Evolutionary conservation across 164 flowering plant species (phyloP).

Genomic region (Umbilicus rupestris): DNA sequence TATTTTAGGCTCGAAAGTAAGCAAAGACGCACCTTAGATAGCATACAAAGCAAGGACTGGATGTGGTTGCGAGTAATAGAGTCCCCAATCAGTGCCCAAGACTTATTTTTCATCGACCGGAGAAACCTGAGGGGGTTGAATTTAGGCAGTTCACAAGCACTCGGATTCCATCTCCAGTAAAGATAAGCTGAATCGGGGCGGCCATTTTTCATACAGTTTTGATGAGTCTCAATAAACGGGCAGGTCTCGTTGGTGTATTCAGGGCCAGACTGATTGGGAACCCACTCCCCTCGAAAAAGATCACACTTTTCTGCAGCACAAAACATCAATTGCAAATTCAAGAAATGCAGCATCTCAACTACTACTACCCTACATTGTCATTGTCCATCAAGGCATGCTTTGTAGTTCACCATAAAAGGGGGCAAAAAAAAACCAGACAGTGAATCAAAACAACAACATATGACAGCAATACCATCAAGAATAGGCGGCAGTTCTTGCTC

Average conservation of each 20-base stretch:
- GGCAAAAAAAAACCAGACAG: not conserved
- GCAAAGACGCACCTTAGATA: conserved; percentile 46
- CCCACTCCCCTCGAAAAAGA: conserved; percentile 72
- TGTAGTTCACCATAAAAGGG: no score
- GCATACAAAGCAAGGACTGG: conserved; percentile 83
- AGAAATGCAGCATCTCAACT: not conserved
- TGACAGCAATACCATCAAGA: not conserved
- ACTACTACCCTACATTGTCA: no score
- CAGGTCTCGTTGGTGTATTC: conserved; percentile 70
- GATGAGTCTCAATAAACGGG: conserved; percentile 51
- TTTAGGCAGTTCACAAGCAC: conserved; percentile 49
- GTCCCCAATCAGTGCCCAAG: conserved; percentile 82
- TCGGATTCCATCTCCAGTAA: conserved; percentile 85
- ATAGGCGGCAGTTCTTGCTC: not conserved
- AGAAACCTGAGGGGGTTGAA: conserved; percentile 61
- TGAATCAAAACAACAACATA: not conserved
- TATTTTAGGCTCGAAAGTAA: not conserved
- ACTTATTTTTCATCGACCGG: conserved; percentile 63
- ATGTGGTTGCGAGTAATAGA: conserved; percentile 89
- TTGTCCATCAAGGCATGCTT: no score
- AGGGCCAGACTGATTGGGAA: conserved; percentile 62
- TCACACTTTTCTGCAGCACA: conserved; percentile 52
- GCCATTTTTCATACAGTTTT: conserved; percentile 93
- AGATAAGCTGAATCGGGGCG: conserved; percentile 77
- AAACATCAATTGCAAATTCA: conserved; percentile 2